These are phyloP conservation scores for Cyberlindnera petersonii DNA, from an alignment of 805 yeast species.

Conservation along the genomic window DNA sequence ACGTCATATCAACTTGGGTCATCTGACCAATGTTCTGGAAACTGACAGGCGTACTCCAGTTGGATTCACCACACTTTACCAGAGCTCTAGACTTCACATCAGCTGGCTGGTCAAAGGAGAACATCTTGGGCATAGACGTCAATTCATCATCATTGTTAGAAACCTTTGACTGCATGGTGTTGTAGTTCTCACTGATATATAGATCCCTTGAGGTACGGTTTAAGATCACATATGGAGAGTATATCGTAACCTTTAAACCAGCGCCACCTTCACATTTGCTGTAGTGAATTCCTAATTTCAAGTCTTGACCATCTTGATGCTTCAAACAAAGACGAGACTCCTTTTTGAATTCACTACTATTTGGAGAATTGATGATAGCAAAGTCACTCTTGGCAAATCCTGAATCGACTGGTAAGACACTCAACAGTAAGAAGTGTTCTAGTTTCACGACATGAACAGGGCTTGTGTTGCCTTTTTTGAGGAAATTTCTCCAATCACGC, in stretches of 20 bases:
- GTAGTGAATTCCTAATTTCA: constrained; percentile 65
- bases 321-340: constrained; percentile 52
- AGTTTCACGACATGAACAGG: constrained; percentile 79
- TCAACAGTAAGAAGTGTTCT: constrained; percentile 63
- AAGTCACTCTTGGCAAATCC: constrained; percentile 67
- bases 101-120: constrained; percentile 66
- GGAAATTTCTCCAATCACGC: constrained; percentile 59
- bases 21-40: constrained; percentile 89
- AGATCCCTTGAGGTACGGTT: constrained; percentile 75
- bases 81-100: constrained; percentile 64
- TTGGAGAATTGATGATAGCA: constrained; percentile 61
- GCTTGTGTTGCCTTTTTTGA: constrained; percentile 62
- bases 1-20: constrained; percentile 49
- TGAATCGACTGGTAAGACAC: constrained; percentile 60
- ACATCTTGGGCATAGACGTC: constrained; percentile 62
- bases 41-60: constrained; percentile 69
- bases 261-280: constrained; percentile 45
- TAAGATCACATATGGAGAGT: constrained; percentile 78
- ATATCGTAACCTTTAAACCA: constrained; percentile 65
- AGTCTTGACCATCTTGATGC: constrained; percentile 60
- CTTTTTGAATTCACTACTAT: constrained; percentile 47
- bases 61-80: constrained; percentile 62
- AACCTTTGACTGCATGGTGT: constrained; percentile 46
- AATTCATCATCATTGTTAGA: constrained; percentile 24
- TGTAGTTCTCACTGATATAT: constrained; percentile 49